Base-by-base conservation (phyloP, 2,329 filamentous ascomycete genomes). In the Laburnicola sp. region DNA sequence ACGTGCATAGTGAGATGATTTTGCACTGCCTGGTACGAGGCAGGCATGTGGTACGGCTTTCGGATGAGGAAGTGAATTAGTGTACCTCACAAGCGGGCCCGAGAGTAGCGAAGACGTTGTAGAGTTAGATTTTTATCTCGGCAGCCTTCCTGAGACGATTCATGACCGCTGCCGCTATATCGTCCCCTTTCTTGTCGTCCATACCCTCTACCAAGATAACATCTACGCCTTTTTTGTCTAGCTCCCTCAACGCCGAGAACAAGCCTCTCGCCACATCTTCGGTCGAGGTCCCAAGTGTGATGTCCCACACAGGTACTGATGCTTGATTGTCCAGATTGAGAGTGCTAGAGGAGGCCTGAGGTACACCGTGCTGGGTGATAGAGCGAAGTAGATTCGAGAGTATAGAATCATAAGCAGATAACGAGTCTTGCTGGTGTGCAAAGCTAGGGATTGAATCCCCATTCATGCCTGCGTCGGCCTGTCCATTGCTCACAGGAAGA, bases 121-220 rank as follows among this genome's bases (percentile, higher is more conserved):
- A 16, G 30, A 32, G n/a, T 59, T 59, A 68, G 28, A 49, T 49
- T 31, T 57, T 51, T 7, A 71, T 63, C 48, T 72, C 68, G 16
- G 78, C 77, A 6, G 78, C 78, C 57, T 80, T 80, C 35, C 78
- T 69, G 10, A 80, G 58, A 42, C 78, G 63, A 48, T 80, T 80
- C 78, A 80, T 80, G 21, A 80, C 72, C 3, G 78, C 94, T 23
- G 90, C 89, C 21, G 91, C 91, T 61, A 94, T 86, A 68, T 94
- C 89, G 28, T 88, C 86, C 52, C 87, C 84, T 53, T 69, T 62
- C 47, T 89, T 88, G 54, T 84, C 79, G 21, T 78, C 73, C 50
- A 97, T 88, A 2, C 93, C 93, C 71, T 99, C 94, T 8, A 97
- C 90, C 61, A 92, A 89, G 45, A 99, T 97, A 21, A 88, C 80